Base-by-base conservation (phyloP, 73 alveolate species). In the Tetrahymena elliotti region DNA sequence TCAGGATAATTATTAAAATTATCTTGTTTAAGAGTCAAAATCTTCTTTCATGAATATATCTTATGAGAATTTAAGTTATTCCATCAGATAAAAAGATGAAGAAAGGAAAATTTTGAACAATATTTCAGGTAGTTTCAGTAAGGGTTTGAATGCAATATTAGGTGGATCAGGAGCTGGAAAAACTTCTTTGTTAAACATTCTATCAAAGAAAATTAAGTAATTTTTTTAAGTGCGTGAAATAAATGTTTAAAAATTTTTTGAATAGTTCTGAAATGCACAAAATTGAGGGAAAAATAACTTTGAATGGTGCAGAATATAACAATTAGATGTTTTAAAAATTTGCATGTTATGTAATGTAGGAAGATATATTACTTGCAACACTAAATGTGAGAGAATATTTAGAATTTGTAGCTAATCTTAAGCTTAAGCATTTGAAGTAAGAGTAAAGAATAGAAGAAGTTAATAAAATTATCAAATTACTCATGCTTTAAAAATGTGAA, bases 321-420 rank as follows among this genome's bases (percentile, higher is more conserved):
- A 84, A 95, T 35, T 93, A 83, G 35, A 95, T 93, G 53, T 98
- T 97, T 92, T 95, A 97, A 92, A 95, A 96, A 33, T 95, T 94
- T 88, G 96, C 98, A 54, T 97, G 98, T 33, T 98, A 96, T 92
- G 99, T 98, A 16, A 96, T 97, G 96, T 98, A 98, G 93, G 98
- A 98, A 68, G 99, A 98, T 94, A 93, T 97, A 35, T 93, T 98
- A 27, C 97, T 97, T 93, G 96, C 96, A 39, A 97, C 99, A 15
- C 83, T 98, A 96, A 97, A 99, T 33, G 98, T 96, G 0, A 95
- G 98, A 93, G 99, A 98, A 96, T 96, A 98, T 35, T 97, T 98
- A 53, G 97, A 96, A 53, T 97, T 98, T 94, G 98, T 98, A 7
- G 99, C 99, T 36, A 95, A 97, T 93, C 97, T 98, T 34, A 98